These are phyloP conservation scores for Stipa capillata DNA, from an alignment of 176 grass and related monocot species.

Conservation along the genomic window DNA sequence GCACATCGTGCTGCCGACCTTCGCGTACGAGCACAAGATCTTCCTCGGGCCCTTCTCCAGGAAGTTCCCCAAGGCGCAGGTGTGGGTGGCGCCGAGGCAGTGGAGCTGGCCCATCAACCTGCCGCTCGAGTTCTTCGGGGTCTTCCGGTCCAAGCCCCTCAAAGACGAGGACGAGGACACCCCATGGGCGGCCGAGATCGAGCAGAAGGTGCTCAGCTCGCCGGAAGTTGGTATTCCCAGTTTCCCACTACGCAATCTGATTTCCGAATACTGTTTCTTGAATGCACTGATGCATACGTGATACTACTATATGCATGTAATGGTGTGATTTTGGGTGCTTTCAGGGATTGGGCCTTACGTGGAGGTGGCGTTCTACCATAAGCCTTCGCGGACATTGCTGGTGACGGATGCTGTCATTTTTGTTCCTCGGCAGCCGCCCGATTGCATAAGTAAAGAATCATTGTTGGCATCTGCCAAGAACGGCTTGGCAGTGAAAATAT, in stretches of 20 bases:
- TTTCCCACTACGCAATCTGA: background rate
- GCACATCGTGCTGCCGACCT: constrained; percentile 89
- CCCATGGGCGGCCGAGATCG: constrained; percentile 80
- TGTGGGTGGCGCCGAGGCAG: constrained; percentile 89
- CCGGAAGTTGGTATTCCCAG: constrained; percentile 79
- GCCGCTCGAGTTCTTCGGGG: constrained; percentile 92
- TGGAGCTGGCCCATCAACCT: constrained; percentile 99
- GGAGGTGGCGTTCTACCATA: constrained; percentile 90
- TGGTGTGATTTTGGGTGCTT: constrained; percentile 4
- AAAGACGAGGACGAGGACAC: constrained; percentile 66
- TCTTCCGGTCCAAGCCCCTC: constrained; percentile 72
- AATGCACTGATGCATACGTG: background rate
- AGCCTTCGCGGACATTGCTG: constrained; percentile 63
- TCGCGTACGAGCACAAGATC: constrained; percentile 99
- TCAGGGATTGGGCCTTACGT: constrained; percentile 97
- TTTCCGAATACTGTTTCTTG: background rate
- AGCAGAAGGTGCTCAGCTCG: constrained; percentile 93
- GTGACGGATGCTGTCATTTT: constrained; percentile 93
- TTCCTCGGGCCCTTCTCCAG: constrained; percentile 91
- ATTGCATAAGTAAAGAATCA: constrained; percentile 86
- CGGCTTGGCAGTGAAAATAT: constrained; percentile 82
- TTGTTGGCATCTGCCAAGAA: constrained; percentile 81
- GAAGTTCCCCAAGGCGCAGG: constrained; percentile 81
- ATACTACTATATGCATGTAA: background rate
- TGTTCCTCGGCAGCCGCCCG: constrained; percentile 71